Base-by-base conservation (phyloP, 179 eudicot genomes). In the Silene noctiflora region DNA sequence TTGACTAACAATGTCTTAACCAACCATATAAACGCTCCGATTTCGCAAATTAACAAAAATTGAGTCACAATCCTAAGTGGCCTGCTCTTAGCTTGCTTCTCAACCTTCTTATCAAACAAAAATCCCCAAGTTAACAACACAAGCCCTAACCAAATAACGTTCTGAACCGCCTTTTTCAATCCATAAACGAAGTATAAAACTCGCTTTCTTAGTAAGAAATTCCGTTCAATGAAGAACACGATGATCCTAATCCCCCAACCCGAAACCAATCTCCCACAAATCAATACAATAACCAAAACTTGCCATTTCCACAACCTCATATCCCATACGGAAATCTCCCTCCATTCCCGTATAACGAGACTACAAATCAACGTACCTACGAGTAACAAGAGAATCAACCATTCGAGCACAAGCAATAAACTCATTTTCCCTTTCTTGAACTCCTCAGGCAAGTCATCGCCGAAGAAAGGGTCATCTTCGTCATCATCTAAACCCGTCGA, bases 221-320 rank as follows among this genome's bases (percentile, higher is more conserved):
- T 92, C 64, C 97, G 82, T 87, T 90, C 96, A 4, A 92, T 87
- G 20, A 81, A 86, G 79, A 92, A 91, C n/a, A 92, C 97, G 2
- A 85, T 79, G 39, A 92, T 46, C 67, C 87, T 77, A 64, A 92
- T 87, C 74, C 78, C 88, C 97, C 97, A 92, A 29, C 85, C 96
- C 0, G 98, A 91, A 11, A 92, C 93, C 80, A 95, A 80, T 19
- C 98, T 82, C 16, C 98, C 98, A 63, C 97, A 92, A 11, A 95
- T 91, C 72, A 95, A 65, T 25, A 91, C 96, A 19, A 95, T 91
- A 0, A 88, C 76, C 77, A 93, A 72, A 1, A 95, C 91, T 76
- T 87, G 88, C 96, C 99, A 95, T 79, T 95, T 91, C 99, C 99
- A 93, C 8, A 89, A 64, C 19, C 76, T 71, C 10, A 95, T 83